phyloP scores from a whole-genome alignment of 495 filamentous ascomycete species.

The Penicillium pancosmium region DNA sequence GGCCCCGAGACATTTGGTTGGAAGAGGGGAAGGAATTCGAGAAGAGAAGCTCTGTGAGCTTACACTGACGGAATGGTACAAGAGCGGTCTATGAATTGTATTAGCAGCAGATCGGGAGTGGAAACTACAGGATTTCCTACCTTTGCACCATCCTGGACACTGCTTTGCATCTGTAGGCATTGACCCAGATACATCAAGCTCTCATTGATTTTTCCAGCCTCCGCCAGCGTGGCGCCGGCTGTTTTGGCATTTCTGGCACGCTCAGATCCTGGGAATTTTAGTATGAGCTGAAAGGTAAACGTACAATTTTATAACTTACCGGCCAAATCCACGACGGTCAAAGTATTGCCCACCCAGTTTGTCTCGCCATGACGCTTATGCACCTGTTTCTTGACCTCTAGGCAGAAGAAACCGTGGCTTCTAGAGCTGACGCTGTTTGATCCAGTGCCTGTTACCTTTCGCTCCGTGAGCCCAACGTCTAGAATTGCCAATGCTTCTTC shows the following conservation, averaged over 20 bases:
- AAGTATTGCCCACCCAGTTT: constrained; percentile 75
- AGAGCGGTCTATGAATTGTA: constrained; percentile 63
- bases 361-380: constrained; percentile 53
- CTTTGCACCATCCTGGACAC: constrained; percentile 72
- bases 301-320: constrained; percentile 47
- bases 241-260: constrained; percentile 92
- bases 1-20: constrained; percentile 53
- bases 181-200: constrained; percentile 97
- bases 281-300: background rate
- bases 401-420: constrained; percentile 94
- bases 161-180: constrained; percentile 93
- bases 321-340: constrained; percentile 92
- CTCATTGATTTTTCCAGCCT: constrained; percentile 98
- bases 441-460: constrained; percentile 86
- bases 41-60: constrained; percentile 94
- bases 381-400: constrained; percentile 86
- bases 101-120: background rate
- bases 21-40: constrained; percentile 87
- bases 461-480: constrained; percentile 85
- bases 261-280: constrained; percentile 66
- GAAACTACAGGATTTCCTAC: constrained; percentile 43
- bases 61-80: constrained; percentile 93
- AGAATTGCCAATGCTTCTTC: constrained; percentile 89
- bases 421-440: constrained; percentile 86
- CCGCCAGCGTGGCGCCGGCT: constrained; percentile 84